Evolutionary conservation across 2,329 filamentous ascomycete genomes (phyloP).

Genomic region (Cladophialophora bantiana): DNA sequence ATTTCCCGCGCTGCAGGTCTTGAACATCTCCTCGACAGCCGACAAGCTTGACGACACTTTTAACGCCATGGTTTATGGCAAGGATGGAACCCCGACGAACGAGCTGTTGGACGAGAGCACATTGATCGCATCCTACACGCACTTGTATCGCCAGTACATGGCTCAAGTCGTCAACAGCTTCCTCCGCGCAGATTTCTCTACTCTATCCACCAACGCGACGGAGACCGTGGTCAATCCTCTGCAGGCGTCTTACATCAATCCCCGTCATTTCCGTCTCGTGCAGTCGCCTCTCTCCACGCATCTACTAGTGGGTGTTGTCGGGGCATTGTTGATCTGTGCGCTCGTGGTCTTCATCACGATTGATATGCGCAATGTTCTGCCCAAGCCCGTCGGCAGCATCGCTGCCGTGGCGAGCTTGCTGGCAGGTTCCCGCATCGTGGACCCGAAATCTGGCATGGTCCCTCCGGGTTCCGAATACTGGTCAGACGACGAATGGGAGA

Average conservation of each 20-base stretch:
- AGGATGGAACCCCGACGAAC: constrained; percentile 30
- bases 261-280: constrained; percentile 23
- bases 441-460: constrained; percentile 29
- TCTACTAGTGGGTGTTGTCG: constrained; percentile 32
- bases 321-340: constrained; percentile 30
- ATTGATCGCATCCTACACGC: constrained; percentile 27
- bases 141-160: constrained; percentile 34
- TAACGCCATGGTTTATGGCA: constrained; percentile 33
- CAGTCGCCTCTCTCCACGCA: constrained; percentile 31
- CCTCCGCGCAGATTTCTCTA: constrained; percentile 28
- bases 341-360: constrained; percentile 29
- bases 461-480: constrained; percentile 33
- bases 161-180: constrained; percentile 27
- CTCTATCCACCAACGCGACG: constrained; percentile 31
- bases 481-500: constrained; percentile 34
- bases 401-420: constrained; percentile 34
- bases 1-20: constrained; percentile 20
- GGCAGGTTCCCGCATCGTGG: constrained; percentile 32
- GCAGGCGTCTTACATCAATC: constrained; percentile 23
- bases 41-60: constrained; percentile 27
- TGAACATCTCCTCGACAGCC: constrained; percentile 25
- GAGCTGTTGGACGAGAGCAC: constrained; percentile 27
- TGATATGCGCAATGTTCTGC: constrained; percentile 34
- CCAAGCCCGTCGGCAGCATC: constrained; percentile 33
- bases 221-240: constrained; percentile 30